Conservation (phyloP, 108 stramenopile genomes). For the Aurantiochytrium sp. region DNA sequence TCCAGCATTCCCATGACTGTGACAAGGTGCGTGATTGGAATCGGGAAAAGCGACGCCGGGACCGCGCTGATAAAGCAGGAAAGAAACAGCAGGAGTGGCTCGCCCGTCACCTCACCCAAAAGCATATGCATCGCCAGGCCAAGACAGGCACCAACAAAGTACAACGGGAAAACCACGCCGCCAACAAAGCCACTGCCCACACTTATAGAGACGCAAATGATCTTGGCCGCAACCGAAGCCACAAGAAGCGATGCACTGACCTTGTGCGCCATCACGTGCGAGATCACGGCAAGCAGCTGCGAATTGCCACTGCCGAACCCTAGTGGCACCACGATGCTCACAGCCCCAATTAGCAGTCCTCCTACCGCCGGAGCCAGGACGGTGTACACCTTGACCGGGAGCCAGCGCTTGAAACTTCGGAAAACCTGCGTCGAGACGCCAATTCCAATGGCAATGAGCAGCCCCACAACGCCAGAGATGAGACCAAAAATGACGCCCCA, state of each 20-base stretch:
- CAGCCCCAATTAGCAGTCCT: neutral
- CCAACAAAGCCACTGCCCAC: constrained; percentile 6
- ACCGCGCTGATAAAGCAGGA: neutral
- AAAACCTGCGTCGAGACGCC: neutral
- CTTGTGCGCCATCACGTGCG: neutral
- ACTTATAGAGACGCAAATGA: neutral
- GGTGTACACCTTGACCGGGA: neutral
- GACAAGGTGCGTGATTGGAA: neutral
- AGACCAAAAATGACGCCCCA: neutral
- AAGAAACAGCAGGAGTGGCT: neutral
- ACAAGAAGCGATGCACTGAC: neutral
- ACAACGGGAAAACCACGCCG: constrained; percentile 2
- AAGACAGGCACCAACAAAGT: neutral
- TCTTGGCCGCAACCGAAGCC: neutral
- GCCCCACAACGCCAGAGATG: neutral
- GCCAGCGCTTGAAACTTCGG: neutral
- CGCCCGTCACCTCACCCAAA: neutral
- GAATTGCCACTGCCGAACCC: neutral
- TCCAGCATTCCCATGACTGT: neutral
- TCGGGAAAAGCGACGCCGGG: neutral
- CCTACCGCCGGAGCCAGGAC: neutral
- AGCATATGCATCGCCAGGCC: neutral
- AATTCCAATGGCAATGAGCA: neutral
- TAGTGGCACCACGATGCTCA: neutral
- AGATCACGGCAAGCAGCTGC: neutral